Conservation (phyloP, 2,329 filamentous ascomycete species). For the Fusarium mexicanum region DNA sequence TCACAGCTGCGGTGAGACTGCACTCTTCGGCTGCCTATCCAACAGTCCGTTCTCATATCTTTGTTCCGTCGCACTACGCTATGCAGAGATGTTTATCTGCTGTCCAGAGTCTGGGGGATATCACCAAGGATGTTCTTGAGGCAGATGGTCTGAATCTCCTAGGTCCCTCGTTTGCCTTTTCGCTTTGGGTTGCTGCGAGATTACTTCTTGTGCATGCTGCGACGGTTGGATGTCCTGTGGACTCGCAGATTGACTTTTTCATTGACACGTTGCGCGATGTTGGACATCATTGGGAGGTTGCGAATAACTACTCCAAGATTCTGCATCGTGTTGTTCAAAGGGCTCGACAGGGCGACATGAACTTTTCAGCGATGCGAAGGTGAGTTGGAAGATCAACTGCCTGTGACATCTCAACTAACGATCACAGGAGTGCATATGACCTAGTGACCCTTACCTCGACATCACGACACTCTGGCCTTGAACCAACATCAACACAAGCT, state of each 20-base stretch:
- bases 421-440: conserved; percentile 51
- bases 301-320: conserved; percentile 54
- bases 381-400: conserved; percentile 25
- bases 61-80: conserved; percentile 55
- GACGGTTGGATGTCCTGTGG: conserved; percentile 49
- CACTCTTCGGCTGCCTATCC: conserved; percentile 57
- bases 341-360: conserved; percentile 49
- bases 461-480: conserved; percentile 50
- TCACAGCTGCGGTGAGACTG: conserved; percentile 55
- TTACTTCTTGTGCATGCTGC: conserved; percentile 55
- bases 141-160: conserved; percentile 55
- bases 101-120: conserved; percentile 55
- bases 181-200: conserved; percentile 55
- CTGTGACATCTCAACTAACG: not conserved
- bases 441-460: conserved; percentile 50
- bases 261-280: conserved; percentile 54
- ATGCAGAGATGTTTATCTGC: conserved; percentile 57
- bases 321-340: conserved; percentile 52
- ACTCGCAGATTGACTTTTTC: conserved; percentile 55
- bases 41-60: conserved; percentile 52
- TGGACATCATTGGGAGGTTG: conserved; percentile 57
- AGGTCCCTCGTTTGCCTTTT: conserved; percentile 56
- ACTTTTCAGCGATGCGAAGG: conserved; percentile 54
- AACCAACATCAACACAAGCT: conserved; percentile 51
- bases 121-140: conserved; percentile 55